Evolutionary conservation across 2,329 filamentous ascomycete species (phyloP).

Genomic region (Cladophialophora psammophila): DNA sequence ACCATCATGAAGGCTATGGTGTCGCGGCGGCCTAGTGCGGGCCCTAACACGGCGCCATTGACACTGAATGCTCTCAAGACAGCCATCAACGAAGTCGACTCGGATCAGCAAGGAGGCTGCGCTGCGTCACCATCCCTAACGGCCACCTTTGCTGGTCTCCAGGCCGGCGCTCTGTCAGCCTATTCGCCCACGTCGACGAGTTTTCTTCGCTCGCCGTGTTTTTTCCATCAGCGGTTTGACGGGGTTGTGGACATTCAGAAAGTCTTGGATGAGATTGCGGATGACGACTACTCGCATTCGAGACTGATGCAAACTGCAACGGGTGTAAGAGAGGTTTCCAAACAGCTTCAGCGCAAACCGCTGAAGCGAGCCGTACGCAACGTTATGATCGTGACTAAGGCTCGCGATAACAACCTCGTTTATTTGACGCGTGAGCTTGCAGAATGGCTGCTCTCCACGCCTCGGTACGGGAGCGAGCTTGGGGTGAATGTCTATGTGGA

Average conservation of each 20-base stretch:
- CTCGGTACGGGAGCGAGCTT: constrained; percentile 86
- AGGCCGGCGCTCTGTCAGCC: constrained; percentile 53
- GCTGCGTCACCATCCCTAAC: constrained; percentile 68
- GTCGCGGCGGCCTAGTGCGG: constrained; percentile 64
- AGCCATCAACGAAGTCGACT: constrained; percentile 19
- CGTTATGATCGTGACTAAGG: constrained; percentile 99
- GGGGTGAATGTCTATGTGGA: constrained; percentile 99
- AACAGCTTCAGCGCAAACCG: constrained; percentile 89
- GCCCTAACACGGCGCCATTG: constrained; percentile 59
- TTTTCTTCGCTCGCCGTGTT: constrained; percentile 88
- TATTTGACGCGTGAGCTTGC: constrained; percentile 86
- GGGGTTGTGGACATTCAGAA: constrained; percentile 94
- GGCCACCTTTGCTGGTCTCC: constrained; percentile 62
- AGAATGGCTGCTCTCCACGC: constrained; percentile 85
- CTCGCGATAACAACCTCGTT: constrained; percentile 91
- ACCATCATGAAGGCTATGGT: constrained; percentile 84
- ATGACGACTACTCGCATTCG: constrained; percentile 90
- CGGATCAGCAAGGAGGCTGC: constrained; percentile 47
- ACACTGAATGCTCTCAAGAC: constrained; percentile 26
- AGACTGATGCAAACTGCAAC: constrained; percentile 94
- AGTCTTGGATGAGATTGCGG: constrained; percentile 90
- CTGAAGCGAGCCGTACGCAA: constrained; percentile 91
- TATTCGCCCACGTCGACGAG: constrained; percentile 59
- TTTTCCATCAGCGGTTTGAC: constrained; percentile 96
- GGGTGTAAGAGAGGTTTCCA: constrained; percentile 91